Percentiles rank a stretch among this genome's conserved stretches.
Evolutionary conservation across 805 yeast species (phyloP).

Genomic region (Candida sonorensis): DNA sequence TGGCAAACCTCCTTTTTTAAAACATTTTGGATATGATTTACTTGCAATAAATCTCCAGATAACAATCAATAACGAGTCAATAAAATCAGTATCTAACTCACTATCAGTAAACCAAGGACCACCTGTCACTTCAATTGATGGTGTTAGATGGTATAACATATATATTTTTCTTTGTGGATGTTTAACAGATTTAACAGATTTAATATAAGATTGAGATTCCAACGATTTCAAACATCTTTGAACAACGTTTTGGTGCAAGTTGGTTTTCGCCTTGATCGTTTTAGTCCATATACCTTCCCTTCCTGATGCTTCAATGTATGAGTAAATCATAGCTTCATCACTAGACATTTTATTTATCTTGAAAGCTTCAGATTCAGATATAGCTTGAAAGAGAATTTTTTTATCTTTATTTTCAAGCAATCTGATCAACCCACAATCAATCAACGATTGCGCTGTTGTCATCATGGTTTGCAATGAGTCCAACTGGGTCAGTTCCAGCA

Average conservation of each 20-base stretch:
- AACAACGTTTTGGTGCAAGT: slow-evolving; percentile 88
- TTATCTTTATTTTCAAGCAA: slow-evolving; percentile 53
- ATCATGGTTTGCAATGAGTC: slow-evolving; percentile 36
- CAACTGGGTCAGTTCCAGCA: slow-evolving; percentile 40
- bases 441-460: slow-evolving; percentile 37
- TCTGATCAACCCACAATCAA: slow-evolving; percentile 51
- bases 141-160: slow-evolving; percentile 90
- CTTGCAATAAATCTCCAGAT: slow-evolving; percentile 83
- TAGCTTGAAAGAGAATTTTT: slow-evolving; percentile 70
- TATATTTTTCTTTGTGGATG: slow-evolving; percentile 91
- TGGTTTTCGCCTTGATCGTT: slow-evolving; percentile 81
- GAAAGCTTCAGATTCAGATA: slow-evolving; percentile 64
- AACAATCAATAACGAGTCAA: slow-evolving; percentile 72
- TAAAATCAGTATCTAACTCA: slow-evolving; percentile 90
- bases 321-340: slow-evolving; percentile 88
- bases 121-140: slow-evolving; percentile 93
- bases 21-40: slow-evolving; percentile 69
- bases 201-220: slow-evolving; percentile 77
- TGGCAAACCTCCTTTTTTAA: slow-evolving; percentile 31
- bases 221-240: slow-evolving; percentile 71
- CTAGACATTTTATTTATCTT: slow-evolving; percentile 71
- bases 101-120: slow-evolving; percentile 99
- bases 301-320: slow-evolving; percentile 86
- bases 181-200: slow-evolving; percentile 84
- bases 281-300: slow-evolving; percentile 97